phyloP scores from a whole-genome alignment of 768 basidiomycete species.

The Psilocybe cyanescens region DNA sequence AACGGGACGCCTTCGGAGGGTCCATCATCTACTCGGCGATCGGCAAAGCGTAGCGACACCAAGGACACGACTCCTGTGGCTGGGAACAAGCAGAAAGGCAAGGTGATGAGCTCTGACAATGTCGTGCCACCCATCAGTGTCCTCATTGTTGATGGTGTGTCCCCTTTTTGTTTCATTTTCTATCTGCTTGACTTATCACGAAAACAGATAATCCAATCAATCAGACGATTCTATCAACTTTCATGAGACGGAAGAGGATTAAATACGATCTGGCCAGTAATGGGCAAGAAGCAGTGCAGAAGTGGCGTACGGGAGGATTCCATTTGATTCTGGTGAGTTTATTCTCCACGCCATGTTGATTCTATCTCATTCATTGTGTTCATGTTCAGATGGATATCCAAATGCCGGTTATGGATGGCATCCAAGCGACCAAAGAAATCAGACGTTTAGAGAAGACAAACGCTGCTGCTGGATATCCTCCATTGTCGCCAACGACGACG shows the following conservation, averaged over 20 bases:
- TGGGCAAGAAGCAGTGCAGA: slow-evolving; percentile 93
- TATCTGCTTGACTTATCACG: background rate
- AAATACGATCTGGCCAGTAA: slow-evolving; percentile 94
- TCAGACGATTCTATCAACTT: slow-evolving; percentile 95
- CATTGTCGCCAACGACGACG: slow-evolving; percentile 61
- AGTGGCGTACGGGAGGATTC: slow-evolving; percentile 92
- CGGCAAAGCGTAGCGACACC: slow-evolving; percentile 28
- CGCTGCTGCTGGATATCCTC: slow-evolving; percentile 68
- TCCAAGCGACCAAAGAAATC: slow-evolving; percentile 96
- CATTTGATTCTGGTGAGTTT: slow-evolving; percentile 89
- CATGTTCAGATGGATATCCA: slow-evolving; percentile 94
- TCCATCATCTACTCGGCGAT: slow-evolving; percentile 3
- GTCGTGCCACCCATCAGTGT: slow-evolving; percentile 98
- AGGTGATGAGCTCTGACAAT: slow-evolving; percentile 53
- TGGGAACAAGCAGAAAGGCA: slow-evolving; percentile 52
- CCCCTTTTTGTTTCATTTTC: slow-evolving; percentile 9
- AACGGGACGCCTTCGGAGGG: background rate
- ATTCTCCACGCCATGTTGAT: slow-evolving; percentile 5
- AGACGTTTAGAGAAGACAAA: slow-evolving; percentile 77
- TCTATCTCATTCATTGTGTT: slow-evolving; percentile 16
- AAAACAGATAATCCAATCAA: slow-evolving; percentile 94
- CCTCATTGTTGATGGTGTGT: slow-evolving; percentile 94
- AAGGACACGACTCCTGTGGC: slow-evolving; percentile 32
- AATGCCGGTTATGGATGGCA: slow-evolving; percentile 99
- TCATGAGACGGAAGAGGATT: slow-evolving; percentile 95